Conservation (phyloP, 1,139 yeast species). For the Blastobotrys indianensis region DNA sequence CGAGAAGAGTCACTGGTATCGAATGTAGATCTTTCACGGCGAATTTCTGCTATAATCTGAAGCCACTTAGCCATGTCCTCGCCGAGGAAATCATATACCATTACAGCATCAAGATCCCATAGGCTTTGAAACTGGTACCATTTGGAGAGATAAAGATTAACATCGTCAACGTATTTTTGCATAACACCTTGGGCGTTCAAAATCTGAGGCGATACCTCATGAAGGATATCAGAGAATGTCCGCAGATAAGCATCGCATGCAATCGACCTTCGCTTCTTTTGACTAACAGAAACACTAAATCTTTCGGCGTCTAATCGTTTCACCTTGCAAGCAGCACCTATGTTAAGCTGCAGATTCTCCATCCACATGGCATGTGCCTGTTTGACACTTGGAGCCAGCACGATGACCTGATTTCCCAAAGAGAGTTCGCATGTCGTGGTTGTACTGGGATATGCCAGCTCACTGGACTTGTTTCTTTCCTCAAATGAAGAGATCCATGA, state of each 20-base stretch:
- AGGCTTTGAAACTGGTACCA: slow-evolving; percentile 58
- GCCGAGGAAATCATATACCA: slow-evolving; percentile 33
- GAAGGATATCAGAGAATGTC: slow-evolving; percentile 20
- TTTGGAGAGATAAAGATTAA: slow-evolving; percentile 36
- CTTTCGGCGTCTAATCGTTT: slow-evolving; percentile 27
- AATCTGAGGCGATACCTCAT: slow-evolving; percentile 16
- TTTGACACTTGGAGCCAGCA: slow-evolving; percentile 41
- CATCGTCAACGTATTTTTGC: slow-evolving; percentile 27
- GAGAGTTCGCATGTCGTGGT: slow-evolving; percentile 37
- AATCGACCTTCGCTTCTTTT: background rate
- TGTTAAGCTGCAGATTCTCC: slow-evolving; percentile 28
- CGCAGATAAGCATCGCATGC: background rate
- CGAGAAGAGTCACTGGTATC: slow-evolving; percentile 44
- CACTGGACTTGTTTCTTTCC: slow-evolving; percentile 14
- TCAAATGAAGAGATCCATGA: slow-evolving; percentile 27
- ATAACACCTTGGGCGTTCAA: slow-evolving; percentile 20
- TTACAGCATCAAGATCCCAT: slow-evolving; percentile 48
- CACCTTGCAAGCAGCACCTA: slow-evolving; percentile 27
- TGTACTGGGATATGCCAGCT: slow-evolving; percentile 14
- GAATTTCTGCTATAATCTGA: slow-evolving; percentile 41
- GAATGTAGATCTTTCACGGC: slow-evolving; percentile 44
- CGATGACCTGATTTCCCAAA: slow-evolving; percentile 42
- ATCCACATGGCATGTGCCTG: slow-evolving; percentile 33
- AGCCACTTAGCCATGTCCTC: slow-evolving; percentile 45
- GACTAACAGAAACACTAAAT: slow-evolving; percentile 24